Conservation (phyloP, 371 early-diverging fungal genomes). For the Paraphysoderma sedebokerense region DNA sequence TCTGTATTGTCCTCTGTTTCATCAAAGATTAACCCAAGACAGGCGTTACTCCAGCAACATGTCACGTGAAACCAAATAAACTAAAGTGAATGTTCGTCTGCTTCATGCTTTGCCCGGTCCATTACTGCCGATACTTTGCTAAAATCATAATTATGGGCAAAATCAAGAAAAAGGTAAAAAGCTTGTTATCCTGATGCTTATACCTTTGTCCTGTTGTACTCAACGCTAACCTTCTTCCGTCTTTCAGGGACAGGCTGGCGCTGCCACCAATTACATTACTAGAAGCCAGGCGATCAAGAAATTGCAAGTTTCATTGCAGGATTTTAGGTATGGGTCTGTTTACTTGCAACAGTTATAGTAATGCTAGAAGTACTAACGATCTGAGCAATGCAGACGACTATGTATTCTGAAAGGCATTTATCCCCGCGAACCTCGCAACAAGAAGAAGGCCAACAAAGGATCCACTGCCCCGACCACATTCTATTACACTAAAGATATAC, state of each 20-base stretch:
- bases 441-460: conserved; percentile 86
- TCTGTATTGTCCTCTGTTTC: too few species aligned
- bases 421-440: conserved; percentile 87
- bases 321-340: conserved; percentile 53
- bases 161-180: conserved; percentile 37
- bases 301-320: conserved; percentile 81
- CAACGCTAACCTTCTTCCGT: neutral
- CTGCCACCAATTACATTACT: conserved; percentile 76
- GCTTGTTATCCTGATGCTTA: neutral
- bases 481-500: conserved; percentile 90
- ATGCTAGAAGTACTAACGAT: neutral
- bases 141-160: conserved; percentile 60
- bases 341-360: neutral
- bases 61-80: too few species aligned
- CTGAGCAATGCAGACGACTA: conserved; percentile 51
- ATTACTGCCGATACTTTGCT: too few species aligned
- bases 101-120: too few species aligned
- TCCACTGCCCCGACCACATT: conserved; percentile 62
- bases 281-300: conserved; percentile 81
- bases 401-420: conserved; percentile 97
- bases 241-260: conserved; percentile 63
- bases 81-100: too few species aligned
- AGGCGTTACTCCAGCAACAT: too few species aligned
- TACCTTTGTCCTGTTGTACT: neutral
- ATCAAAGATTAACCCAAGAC: too few species aligned